Base-by-base conservation (phyloP, 306 rosid species). In the Acacia confusa region DNA sequence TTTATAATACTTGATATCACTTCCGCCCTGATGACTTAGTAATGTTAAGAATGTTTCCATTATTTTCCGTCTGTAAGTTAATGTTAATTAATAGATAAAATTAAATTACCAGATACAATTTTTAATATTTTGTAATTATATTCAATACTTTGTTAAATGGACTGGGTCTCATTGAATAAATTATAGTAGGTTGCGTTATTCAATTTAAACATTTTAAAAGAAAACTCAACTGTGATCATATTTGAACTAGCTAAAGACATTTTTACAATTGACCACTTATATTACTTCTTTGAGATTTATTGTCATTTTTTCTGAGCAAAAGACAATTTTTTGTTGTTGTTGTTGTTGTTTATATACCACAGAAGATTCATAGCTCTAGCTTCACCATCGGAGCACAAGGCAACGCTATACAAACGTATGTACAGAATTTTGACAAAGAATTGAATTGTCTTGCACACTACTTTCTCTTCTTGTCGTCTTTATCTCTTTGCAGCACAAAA, bases 381-480 rank as follows among this genome's bases (percentile, higher is more conserved):
- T 55, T 55, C 61, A n/a, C 61, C 61, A n/a, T 55, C 61, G 12
- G 61, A 3, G 27, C 27, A 55, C n/a, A 25, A 20, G 61, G 61
- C 58, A 52, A 52, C 27, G 60, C 61, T 16, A 73, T 80, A 79
- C 67, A 70, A 75, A 14, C 71, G 79, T 69, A 69, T 84, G 40
- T 69, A 63, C 81, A 86, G 38, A 72, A 70, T 60, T 36, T 78
- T 45, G 36, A 79, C 65, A 72, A 44, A 15, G 73, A 72, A 55
- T 60, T 69, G 65, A 13, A 20, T 40, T 10, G 3, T 20, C 28
- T 19, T 17, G 53, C 47, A 89, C 91, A 93, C 83, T 88, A 95
- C 82, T 88, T 96, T 85, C 68, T 91, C 90, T 92, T 96, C 86
- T 91, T 93, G 48, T 93, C 97, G 79, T 92, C 96, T 34, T 85